phyloP scores from a whole-genome alignment of 148 eudicot species.

The Selenicereus undatus region DNA sequence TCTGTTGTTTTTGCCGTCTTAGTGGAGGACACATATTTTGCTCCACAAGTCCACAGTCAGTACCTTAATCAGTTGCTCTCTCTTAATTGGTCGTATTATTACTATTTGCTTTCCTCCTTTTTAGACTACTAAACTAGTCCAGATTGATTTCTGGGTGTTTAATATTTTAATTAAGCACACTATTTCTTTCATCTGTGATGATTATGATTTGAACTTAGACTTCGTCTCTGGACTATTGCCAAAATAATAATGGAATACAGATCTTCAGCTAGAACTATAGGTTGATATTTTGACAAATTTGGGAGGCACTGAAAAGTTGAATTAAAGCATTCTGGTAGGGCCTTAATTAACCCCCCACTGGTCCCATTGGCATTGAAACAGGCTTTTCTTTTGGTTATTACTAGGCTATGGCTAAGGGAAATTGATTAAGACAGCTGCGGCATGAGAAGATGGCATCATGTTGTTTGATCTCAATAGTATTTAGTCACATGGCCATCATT shows the following conservation, averaged over 20 bases:
- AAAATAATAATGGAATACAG: background rate
- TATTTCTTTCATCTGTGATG: background rate
- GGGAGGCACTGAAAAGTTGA: background rate
- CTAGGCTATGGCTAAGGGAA: too few species aligned
- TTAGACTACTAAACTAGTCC: background rate
- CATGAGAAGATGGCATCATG: too few species aligned
- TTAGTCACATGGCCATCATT: too few species aligned
- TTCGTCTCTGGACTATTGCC: background rate
- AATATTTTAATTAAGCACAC: background rate
- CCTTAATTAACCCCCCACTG: background rate
- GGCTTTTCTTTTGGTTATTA: too few species aligned
- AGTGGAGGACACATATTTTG: constrained; percentile 4
- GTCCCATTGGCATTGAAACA: background rate
- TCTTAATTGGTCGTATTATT: background rate
- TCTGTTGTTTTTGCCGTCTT: background rate
- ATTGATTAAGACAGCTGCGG: too few species aligned
- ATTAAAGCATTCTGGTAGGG: background rate
- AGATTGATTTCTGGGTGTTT: background rate
- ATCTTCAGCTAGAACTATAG: background rate
- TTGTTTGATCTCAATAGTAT: too few species aligned
- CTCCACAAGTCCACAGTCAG: background rate
- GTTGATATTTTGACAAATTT: background rate
- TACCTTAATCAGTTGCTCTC: background rate
- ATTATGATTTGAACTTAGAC: background rate
- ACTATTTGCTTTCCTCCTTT: background rate